Base-by-base conservation (phyloP, 208 protist species). In the Spongospora subterranea region DNA sequence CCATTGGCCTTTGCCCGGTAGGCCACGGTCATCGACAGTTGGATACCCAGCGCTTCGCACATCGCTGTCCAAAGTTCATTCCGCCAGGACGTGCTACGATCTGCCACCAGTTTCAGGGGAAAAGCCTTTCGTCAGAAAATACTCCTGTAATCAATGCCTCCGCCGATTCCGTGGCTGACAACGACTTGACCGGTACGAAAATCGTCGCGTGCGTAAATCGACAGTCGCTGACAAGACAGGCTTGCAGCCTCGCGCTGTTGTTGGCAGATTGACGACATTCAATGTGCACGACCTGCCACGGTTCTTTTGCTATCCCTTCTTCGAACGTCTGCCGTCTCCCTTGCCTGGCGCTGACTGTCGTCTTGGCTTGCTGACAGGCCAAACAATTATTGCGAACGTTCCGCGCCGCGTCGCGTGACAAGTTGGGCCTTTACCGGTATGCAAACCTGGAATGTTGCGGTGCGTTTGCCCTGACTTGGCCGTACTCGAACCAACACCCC, bases 51-150 rank as follows among this genome's bases (percentile, higher is more conserved):
- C 71, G n/a, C 71, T 20, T 39, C 40, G 71, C 71, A 20, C 35
- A 82, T 6, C 6, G 71, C 71, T 43, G 6, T 6, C 35, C n/a
- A 82, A 6, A 82, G n/a, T 13, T 82, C 17, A 35, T 82, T 82
- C 17, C 71, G 71, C 71, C 71, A 82, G 17, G 71, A 82, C 71
- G 35, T 35, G 71, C 71, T 82, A 39, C 71, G 71, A n/a, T 82
- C 71, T 6, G 71, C 71, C 71, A 43, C 40, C 17, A 82, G 6
- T n/a, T 82, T 82, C 71, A 6, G n/a, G 17, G 71, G 71, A n/a
- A 82, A 82, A 13, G 17, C 71, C n/a, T 82, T 6, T 6, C 6
- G 6, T n/a, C 6, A 43, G 71, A 82, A 82, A 6, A 82, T n/a
- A 43, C 35, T 35, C n/a, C n/a, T n/a, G 6, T 6, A 43, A 82